Evolutionary conservation across 345 rosid genomes (phyloP).

Genomic region (Camelina neglecta): DNA sequence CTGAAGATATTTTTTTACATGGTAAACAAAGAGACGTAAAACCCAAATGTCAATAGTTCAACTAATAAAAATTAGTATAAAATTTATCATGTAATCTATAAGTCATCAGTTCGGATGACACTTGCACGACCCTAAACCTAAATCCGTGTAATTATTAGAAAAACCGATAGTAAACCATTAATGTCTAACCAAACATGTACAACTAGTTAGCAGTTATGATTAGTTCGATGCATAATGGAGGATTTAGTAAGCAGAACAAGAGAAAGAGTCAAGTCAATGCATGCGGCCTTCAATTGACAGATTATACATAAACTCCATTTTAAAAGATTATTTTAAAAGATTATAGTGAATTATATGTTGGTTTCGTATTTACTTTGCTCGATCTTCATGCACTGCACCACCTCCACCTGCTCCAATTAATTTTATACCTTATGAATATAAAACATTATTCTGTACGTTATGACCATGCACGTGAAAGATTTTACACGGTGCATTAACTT

Average conservation of each 20-base stretch:
- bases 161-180: not conserved
- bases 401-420: not conserved
- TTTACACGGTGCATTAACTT: conserved; percentile 12
- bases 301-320: too few species aligned
- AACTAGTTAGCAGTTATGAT: conserved; percentile 7
- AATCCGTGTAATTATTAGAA: too few species aligned
- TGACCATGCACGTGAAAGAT: conserved; percentile 1
- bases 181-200: conserved; percentile 7
- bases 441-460: not conserved
- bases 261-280: conserved; percentile 40
- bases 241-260: conserved; percentile 11
- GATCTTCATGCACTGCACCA: conserved; percentile 19
- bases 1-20: not conserved
- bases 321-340: too few species aligned
- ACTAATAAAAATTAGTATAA: too few species aligned
- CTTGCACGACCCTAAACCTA: too few species aligned
- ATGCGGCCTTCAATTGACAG: conserved; percentile 1
- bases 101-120: too few species aligned
- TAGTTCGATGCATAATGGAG: conserved; percentile 14
- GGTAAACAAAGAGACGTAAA: not conserved
- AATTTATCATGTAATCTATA: too few species aligned
- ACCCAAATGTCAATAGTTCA: too few species aligned
- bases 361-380: not conserved
- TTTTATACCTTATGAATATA: too few species aligned
- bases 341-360: not conserved